A percentile compares a stretch with the other conserved stretches of the same genome.
Evolutionary conservation across 495 filamentous ascomycete species (phyloP).

Genomic region (Endocarpon pusillum): DNA sequence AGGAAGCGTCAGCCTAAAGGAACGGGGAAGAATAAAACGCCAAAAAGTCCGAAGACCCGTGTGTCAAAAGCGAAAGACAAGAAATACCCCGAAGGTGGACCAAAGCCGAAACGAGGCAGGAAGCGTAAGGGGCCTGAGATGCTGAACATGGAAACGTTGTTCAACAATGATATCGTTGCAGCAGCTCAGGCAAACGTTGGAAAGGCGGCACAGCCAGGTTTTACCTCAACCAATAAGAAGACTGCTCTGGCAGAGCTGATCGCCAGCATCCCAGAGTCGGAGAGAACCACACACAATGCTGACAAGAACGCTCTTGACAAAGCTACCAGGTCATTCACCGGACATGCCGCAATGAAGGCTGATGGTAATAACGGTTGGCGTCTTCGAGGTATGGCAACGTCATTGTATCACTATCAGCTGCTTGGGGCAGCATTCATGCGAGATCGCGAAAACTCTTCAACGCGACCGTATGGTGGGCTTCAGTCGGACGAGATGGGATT

Average conservation of each 20-base stretch:
- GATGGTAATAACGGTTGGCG: conserved; percentile 27
- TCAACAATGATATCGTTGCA: conserved; percentile 6
- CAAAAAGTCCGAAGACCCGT: conserved; percentile 2
- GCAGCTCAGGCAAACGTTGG: conserved; percentile 10
- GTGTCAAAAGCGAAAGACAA: neutral
- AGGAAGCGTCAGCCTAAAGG: too few species aligned
- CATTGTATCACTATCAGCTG: conserved; percentile 36
- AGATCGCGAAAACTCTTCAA: conserved; percentile 26
- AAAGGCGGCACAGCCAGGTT: conserved; percentile 3
- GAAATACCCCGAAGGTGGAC: too few species aligned
- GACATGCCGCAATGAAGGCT: conserved; percentile 14
- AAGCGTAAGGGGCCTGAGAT: neutral
- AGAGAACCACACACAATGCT: conserved; percentile 4
- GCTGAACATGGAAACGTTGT: conserved; percentile 2
- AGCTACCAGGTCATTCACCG: conserved; percentile 24
- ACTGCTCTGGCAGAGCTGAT: conserved; percentile 13
- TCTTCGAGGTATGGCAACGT: conserved; percentile 28
- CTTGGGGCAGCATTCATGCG: conserved; percentile 40
- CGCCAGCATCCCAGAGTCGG: conserved; percentile 8
- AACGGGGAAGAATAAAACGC: too few species aligned
- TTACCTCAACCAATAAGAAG: conserved; percentile 5
- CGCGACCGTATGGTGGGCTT: conserved; percentile 33
- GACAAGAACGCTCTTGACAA: conserved; percentile 11
- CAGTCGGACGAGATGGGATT: conserved; percentile 46
- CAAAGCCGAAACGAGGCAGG: too few species aligned